Conservation (phyloP, 2,329 filamentous ascomycete species). For the Cladosporium cucumerinum region DNA sequence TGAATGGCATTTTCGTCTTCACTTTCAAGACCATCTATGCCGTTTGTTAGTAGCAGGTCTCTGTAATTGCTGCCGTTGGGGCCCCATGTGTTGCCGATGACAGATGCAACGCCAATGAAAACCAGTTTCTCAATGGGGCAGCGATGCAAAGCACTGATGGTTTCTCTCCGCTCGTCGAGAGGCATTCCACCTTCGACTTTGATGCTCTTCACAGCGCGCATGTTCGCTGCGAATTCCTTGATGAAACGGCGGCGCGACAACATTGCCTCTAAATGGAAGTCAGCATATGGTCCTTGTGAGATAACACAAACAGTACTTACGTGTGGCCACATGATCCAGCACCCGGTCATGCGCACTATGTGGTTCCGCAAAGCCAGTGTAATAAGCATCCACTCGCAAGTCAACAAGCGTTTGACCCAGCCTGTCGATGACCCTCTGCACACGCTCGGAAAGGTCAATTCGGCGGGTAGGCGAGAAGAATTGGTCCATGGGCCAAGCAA, state of each 20-base stretch:
- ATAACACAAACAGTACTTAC: background rate
- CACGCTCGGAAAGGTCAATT: conserved; percentile 16
- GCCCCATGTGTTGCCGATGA: conserved; percentile 47
- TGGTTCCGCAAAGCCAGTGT: conserved; percentile 25
- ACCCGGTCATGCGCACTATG: conserved; percentile 20
- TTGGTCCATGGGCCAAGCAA: conserved; percentile 47
- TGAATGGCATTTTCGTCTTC: conserved; percentile 32
- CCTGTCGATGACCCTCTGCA: conserved; percentile 36
- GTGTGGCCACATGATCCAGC: background rate
- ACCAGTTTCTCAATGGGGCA: conserved; percentile 45
- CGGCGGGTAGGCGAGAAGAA: conserved; percentile 36
- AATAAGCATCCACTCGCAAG: conserved; percentile 41
- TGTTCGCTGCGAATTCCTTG: conserved; percentile 40
- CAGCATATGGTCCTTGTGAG: background rate
- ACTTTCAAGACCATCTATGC: conserved; percentile 29
- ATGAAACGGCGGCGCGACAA: conserved; percentile 37
- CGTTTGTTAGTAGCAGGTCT: conserved; percentile 13
- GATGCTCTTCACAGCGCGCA: conserved; percentile 42
- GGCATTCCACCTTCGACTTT: conserved; percentile 49
- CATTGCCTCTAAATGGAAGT: background rate
- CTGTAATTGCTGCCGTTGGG: conserved; percentile 23
- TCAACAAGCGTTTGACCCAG: conserved; percentile 41
- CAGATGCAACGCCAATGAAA: conserved; percentile 44
- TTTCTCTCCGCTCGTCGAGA: conserved; percentile 46
- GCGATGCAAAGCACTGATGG: conserved; percentile 40